These are phyloP conservation scores for Phytopythium delawarense DNA, from an alignment of 352 stramenopile species.

Conservation along the genomic window DNA sequence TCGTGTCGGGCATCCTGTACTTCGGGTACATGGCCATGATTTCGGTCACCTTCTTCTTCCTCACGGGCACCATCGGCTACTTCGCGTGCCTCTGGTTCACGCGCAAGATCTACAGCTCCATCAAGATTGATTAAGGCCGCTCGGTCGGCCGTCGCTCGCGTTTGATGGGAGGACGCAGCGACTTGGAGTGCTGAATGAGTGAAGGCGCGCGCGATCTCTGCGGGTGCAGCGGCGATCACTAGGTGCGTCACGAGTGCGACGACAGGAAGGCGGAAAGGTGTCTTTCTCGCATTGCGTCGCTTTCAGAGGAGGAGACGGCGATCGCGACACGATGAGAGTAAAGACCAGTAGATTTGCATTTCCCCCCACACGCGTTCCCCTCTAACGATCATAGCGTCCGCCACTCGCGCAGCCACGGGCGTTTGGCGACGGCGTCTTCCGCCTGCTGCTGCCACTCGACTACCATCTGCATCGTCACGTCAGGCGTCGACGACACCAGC, in stretches of 20 bases:
- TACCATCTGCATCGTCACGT: slow-evolving; percentile 31
- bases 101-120: slow-evolving; percentile 97
- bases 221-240: not conserved
- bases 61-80: slow-evolving; percentile 96
- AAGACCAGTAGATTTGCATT: slow-evolving; percentile 7
- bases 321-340: not conserved
- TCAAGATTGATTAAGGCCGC: slow-evolving; percentile 90
- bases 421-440: slow-evolving; percentile 28
- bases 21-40: slow-evolving; percentile 99
- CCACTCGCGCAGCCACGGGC: slow-evolving; percentile 75
- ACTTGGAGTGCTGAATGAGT: not conserved
- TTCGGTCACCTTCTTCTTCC: slow-evolving; percentile 96
- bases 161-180: not conserved
- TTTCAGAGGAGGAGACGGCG: not conserved
- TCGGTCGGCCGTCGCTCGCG: not conserved
- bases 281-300: not conserved
- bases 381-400: slow-evolving; percentile 42
- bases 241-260: not conserved
- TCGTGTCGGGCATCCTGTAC: slow-evolving; percentile 95
- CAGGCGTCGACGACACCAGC: slow-evolving; percentile 10
- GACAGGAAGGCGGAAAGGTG: not conserved
- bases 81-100: slow-evolving; percentile 99
- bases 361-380: not conserved
- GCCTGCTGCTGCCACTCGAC: slow-evolving; percentile 47
- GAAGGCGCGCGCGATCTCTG: not conserved